Conservation (phyloP, 2,329 filamentous ascomycete species). For the Talaromyces piceae region DNA sequence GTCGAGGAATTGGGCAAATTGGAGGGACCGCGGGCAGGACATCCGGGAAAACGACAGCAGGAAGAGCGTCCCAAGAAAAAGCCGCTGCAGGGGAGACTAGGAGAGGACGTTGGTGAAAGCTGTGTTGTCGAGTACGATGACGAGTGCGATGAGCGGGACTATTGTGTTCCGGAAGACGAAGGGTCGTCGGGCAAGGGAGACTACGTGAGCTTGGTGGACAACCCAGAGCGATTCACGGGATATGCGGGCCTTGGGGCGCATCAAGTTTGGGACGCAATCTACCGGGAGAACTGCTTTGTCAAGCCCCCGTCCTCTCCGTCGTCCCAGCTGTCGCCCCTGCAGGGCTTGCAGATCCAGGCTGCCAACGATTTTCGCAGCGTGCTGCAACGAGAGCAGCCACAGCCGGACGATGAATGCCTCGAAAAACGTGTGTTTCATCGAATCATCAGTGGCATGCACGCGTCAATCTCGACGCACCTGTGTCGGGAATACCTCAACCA, state of each 20-base stretch:
- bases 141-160: conserved; percentile 93
- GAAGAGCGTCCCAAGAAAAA: conserved; percentile 58
- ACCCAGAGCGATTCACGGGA: conserved; percentile 92
- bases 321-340: conserved; percentile 26
- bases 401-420: conserved; percentile 75
- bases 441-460: conserved; percentile 94
- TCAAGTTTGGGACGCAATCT: conserved; percentile 95
- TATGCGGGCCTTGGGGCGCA: conserved; percentile 77
- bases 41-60: conserved; percentile 71
- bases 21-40: conserved; percentile 81
- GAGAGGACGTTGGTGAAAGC: conserved; percentile 83
- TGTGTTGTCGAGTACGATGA: conserved; percentile 97
- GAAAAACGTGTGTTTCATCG: conserved; percentile 99
- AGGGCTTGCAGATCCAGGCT: conserved; percentile 42
- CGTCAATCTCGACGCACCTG: conserved; percentile 90
- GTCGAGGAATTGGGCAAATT: conserved; percentile 87
- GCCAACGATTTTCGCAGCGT: conserved; percentile 55
- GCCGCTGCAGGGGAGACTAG: conserved; percentile 74
- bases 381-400: conserved; percentile 39
- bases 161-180: conserved; percentile 94
- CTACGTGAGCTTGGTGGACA: conserved; percentile 89
- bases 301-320: conserved; percentile 31
- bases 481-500: conserved; percentile 97
- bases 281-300: conserved; percentile 92
- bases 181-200: conserved; percentile 79